Percentiles rank a stretch among this genome's conserved stretches.
These are phyloP conservation scores for Entrophospora sp. DNA, from an alignment of 192 early-diverging fungal genomes.

Conservation along the genomic window DNA sequence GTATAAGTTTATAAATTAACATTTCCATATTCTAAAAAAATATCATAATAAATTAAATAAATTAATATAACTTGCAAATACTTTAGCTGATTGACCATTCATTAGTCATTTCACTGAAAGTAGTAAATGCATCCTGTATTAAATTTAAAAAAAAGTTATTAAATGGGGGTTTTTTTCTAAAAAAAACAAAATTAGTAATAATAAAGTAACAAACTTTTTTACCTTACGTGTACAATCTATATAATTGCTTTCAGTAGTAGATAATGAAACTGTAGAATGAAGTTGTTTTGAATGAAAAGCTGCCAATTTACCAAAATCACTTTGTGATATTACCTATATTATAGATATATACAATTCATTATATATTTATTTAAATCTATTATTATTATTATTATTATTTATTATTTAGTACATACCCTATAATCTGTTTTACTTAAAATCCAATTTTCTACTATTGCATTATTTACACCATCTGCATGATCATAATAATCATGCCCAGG, in stretches of 20 bases:
- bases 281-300: slow-evolving; percentile 28
- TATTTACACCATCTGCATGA: slow-evolving; percentile 25
- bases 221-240: neutral
- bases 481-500: neutral
- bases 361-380: neutral
- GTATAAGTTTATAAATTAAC: too few species aligned
- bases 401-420: slow-evolving; percentile 26
- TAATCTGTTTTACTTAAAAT: slow-evolving; percentile 32
- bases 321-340: neutral
- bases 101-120: neutral
- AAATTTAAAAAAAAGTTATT: neutral
- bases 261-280: neutral
- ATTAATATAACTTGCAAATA: neutral
- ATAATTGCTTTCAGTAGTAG: neutral
- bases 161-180: neutral
- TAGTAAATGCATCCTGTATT: neutral
- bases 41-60: too few species aligned
- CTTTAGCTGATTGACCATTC: neutral
- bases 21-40: too few species aligned
- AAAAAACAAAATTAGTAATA: neutral
- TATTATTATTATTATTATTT: neutral
- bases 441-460: slow-evolving; percentile 38
- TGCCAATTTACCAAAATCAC: slow-evolving; percentile 34
- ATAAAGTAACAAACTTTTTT: neutral
- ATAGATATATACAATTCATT: neutral